Evolutionary conservation across 192 early-diverging fungal genomes (phyloP), one percentile per base, ranked within the genome.

Genomic region (Jimgerdemannia flammicorona): DNA sequence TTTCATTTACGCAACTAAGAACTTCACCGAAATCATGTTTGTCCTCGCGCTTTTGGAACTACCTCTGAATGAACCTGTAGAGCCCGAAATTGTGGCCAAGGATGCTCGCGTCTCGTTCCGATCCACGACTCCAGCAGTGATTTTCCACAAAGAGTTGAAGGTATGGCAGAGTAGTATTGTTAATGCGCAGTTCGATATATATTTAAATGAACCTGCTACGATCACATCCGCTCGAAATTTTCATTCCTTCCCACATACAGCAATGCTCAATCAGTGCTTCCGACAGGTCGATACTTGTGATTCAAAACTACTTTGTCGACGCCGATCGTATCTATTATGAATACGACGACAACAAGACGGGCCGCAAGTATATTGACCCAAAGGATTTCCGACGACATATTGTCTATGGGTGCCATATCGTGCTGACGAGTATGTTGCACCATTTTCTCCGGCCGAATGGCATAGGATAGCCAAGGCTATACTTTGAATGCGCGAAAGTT

Each of bases 71-170:
- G 74, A 75, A 4, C 71, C 77, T 44, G 73, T 76, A 4, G 59
- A 80, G 0, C 70, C 65, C 3, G 29, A 80, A 59, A 69, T 49
- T 39, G 71, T 77, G 10, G 66, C 77, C 64, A 65, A 66, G 7
- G 72, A 80, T 11, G 66, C 69, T 6, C 75, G 74, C 29, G 9
- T 84, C 29, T 70, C 74, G 18, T 72, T 80, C 20, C 67, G 70
- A 4, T 81, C 85, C 3, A 14, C 19, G 0, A 77, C 80, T 0
- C 79, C 85, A 19, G 81, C 81, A 0, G 73, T 86, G 44, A 79
- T 86, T 2, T 86, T 84, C 66, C 79, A 86, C 64, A 81, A 81
- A 6, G 76, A 76, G 3, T 78, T 77, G 43, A 78, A 82, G 72
- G 83, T 83, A 81, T 54, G 4, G 49, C 29, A 29, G 29, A 29